phyloP scores from a whole-genome alignment of 257 asterid genomes.

The Solanum pimpinellifolium region DNA sequence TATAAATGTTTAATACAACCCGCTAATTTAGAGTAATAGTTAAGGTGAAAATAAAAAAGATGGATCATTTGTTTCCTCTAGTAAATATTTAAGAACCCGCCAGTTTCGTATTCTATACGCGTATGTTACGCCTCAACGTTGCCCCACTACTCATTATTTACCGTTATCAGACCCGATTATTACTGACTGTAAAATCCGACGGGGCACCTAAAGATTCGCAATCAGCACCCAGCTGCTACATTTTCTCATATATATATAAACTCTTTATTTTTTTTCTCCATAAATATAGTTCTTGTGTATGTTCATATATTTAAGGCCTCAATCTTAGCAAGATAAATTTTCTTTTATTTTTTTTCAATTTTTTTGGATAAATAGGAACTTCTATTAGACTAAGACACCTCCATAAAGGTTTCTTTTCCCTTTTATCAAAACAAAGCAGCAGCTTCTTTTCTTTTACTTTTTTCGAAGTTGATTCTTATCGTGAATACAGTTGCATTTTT shows the following conservation, averaged over 20 bases:
- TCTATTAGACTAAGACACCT: background rate
- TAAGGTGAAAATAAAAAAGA: background rate
- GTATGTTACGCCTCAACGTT: background rate
- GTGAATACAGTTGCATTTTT: constrained; percentile 19
- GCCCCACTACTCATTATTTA: background rate
- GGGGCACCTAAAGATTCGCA: background rate
- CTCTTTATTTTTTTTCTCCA: background rate
- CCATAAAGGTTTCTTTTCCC: background rate
- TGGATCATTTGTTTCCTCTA: background rate
- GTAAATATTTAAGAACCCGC: background rate
- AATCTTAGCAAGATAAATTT: background rate
- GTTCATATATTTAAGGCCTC: background rate
- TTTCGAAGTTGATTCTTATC: constrained; percentile 13
- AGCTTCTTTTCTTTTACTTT: constrained; percentile 28
- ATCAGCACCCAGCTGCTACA: background rate
- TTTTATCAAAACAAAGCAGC: background rate
- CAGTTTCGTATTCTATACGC: background rate
- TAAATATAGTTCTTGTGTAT: background rate
- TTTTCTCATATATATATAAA: background rate
- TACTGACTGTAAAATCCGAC: background rate
- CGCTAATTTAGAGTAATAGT: background rate
- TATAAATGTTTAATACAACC: background rate
- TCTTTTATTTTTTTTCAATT: background rate
- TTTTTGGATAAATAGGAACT: background rate
- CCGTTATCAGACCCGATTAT: background rate